phyloP scores from a whole-genome alignment of 257 asterid genomes.

The Nicotiana paniculata region DNA sequence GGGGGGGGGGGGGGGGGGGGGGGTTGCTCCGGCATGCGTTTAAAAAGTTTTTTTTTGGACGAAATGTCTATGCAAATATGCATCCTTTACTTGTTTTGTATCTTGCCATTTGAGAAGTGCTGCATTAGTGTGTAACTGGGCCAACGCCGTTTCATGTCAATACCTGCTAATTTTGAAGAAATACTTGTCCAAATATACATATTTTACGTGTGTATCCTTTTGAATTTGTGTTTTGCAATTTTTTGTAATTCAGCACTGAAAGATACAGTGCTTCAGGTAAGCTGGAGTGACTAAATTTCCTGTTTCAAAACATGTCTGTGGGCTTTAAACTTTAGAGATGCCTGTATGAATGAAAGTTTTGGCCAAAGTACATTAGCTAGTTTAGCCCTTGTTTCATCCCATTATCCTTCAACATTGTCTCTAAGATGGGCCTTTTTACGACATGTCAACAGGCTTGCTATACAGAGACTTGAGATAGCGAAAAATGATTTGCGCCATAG shows the following conservation, averaged over 20 bases:
- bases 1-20: background rate
- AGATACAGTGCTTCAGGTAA: background rate
- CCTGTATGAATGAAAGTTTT: background rate
- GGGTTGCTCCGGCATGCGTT: background rate
- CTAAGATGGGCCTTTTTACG: slow-evolving; percentile 18
- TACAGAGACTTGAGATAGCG: slow-evolving; percentile 83
- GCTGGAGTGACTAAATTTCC: background rate
- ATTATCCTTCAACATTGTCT: background rate
- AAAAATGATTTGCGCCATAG: slow-evolving; percentile 89
- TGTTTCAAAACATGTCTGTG: background rate
- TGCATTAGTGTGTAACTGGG: background rate
- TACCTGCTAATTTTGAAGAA: background rate
- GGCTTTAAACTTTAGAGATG: background rate
- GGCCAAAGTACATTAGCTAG: background rate
- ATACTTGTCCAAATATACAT: background rate
- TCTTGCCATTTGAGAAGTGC: background rate
- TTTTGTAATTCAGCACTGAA: background rate
- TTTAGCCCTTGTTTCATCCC: background rate
- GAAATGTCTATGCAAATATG: background rate
- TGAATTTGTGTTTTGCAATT: background rate
- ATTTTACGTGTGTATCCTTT: background rate
- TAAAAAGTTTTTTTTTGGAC: background rate
- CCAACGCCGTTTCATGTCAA: background rate
- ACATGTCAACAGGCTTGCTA: slow-evolving; percentile 61
- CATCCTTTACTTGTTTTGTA: background rate